phyloP scores from a whole-genome alignment of 306 rosid genomes.

The Rubus parviflorus region DNA sequence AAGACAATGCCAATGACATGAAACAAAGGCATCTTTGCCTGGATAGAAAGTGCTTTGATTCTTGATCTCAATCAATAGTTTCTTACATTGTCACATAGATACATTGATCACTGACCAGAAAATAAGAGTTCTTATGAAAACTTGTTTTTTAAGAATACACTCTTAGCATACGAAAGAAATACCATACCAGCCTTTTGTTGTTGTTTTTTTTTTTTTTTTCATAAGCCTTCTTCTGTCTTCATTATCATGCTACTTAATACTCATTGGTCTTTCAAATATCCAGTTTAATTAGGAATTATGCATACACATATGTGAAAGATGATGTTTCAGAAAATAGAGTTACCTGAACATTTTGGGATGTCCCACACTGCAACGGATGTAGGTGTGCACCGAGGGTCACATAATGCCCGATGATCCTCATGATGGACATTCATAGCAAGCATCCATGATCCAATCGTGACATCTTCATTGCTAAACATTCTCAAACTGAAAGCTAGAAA shows the following conservation, averaged over 20 bases:
- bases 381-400: conserved; percentile 34
- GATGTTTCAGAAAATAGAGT: not conserved
- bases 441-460: conserved; percentile 42
- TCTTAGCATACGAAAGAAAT: not conserved
- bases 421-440: conserved; percentile 40
- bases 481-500: conserved; percentile 33
- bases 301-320: not conserved
- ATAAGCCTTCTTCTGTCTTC: not conserved
- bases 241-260: not conserved
- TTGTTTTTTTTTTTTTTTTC: too few relatives aligned
- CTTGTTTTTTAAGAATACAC: too few relatives aligned
- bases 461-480: conserved; percentile 38
- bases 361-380: conserved; percentile 41
- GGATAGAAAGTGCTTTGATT: not conserved
- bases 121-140: not conserved
- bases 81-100: not conserved
- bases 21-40: not conserved
- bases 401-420: conserved; percentile 31
- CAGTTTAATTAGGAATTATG: not conserved
- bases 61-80: not conserved
- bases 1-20: not conserved
- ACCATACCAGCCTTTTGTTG: not conserved
- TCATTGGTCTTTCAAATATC: not conserved
- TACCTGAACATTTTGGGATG: conserved; percentile 43
- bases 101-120: not conserved